Conservation (phyloP, 495 filamentous ascomycete species). For the Tuber umbilicatum region DNA sequence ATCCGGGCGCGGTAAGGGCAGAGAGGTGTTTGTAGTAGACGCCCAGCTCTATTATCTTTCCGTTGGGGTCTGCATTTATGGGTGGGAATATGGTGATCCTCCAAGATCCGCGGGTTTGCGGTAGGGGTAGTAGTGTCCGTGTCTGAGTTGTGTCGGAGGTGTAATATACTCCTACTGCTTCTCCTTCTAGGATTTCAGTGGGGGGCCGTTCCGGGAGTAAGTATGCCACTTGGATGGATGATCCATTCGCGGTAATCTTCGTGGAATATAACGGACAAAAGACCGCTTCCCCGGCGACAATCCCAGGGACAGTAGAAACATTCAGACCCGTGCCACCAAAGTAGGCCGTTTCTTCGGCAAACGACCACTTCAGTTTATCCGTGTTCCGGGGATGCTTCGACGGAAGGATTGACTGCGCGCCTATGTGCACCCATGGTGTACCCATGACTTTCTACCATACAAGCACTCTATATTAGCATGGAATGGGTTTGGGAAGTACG, state of each 20-base stretch:
- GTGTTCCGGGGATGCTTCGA: conserved; percentile 14
- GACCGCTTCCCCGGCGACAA: not conserved
- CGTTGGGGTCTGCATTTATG: not conserved
- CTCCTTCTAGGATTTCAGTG: conserved; percentile 7
- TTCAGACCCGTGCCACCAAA: conserved; percentile 31
- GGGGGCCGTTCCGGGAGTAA: conserved; percentile 15
- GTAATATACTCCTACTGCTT: conserved; percentile 26
- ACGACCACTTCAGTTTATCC: conserved; percentile 32
- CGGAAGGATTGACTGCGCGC: conserved; percentile 36
- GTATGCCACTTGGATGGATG: conserved; percentile 27
- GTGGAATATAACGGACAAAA: conserved; percentile 30
- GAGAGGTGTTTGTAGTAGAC: not conserved
- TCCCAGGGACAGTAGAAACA: conserved; percentile 17
- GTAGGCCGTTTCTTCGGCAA: conserved; percentile 25
- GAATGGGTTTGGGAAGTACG: not conserved
- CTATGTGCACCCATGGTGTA: conserved; percentile 39
- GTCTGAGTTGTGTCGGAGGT: conserved; percentile 18
- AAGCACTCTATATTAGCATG: not conserved
- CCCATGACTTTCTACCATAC: conserved; percentile 17
- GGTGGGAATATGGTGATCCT: not conserved
- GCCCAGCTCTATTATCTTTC: not conserved
- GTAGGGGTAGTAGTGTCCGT: not conserved
- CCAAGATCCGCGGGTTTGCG: not conserved
- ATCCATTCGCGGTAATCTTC: conserved; percentile 11
- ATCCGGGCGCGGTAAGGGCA: not conserved